phyloP scores from a whole-genome alignment of 176 grass and related monocot species.

The Triticum urartu region DNA sequence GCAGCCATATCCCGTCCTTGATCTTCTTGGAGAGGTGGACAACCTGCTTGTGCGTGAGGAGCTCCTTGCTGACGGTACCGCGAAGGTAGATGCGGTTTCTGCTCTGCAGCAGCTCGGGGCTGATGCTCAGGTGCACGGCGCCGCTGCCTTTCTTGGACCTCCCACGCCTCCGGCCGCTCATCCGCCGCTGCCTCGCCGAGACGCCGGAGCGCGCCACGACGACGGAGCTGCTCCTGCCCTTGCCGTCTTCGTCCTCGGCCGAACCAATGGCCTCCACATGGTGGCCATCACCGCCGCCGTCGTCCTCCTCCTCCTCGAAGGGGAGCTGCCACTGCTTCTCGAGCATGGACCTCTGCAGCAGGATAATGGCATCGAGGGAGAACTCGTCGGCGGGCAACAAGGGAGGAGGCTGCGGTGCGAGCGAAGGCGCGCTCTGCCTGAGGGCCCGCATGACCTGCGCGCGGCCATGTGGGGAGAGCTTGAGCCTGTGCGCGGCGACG shows the following conservation, averaged over 20 bases:
- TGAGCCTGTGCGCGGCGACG: slow-evolving; percentile 45
- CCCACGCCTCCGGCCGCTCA: slow-evolving; percentile 42
- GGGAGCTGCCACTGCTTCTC: slow-evolving; percentile 98
- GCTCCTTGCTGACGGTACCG: slow-evolving; percentile 68
- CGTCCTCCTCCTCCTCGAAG: slow-evolving; percentile 62
- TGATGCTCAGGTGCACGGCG: slow-evolving; percentile 42
- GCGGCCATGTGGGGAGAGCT: slow-evolving; percentile 46
- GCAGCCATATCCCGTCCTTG: slow-evolving; percentile 70
- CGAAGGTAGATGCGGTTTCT: slow-evolving; percentile 68
- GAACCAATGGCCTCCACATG: slow-evolving; percentile 13
- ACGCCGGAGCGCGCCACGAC: slow-evolving; percentile 56
- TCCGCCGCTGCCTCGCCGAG: slow-evolving; percentile 72
- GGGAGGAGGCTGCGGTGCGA: slow-evolving; percentile 21
- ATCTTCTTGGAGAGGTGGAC: slow-evolving; percentile 93
- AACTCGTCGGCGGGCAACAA: slow-evolving; percentile 20
- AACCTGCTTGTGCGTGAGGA: slow-evolving; percentile 91
- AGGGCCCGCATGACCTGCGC: slow-evolving; percentile 73
- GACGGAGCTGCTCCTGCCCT: not conserved
- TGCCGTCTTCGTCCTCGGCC: not conserved
- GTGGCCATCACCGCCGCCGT: not conserved
- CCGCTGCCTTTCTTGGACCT: slow-evolving; percentile 26
- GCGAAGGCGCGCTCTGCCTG: slow-evolving; percentile 40
- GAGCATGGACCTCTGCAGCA: slow-evolving; percentile 86
- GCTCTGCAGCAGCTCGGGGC: slow-evolving; percentile 68
- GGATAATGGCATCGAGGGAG: slow-evolving; percentile 70